Evolutionary conservation across 148 eudicot genomes (phyloP).

Genomic region (Mesembryanthemum crystallinum): DNA sequence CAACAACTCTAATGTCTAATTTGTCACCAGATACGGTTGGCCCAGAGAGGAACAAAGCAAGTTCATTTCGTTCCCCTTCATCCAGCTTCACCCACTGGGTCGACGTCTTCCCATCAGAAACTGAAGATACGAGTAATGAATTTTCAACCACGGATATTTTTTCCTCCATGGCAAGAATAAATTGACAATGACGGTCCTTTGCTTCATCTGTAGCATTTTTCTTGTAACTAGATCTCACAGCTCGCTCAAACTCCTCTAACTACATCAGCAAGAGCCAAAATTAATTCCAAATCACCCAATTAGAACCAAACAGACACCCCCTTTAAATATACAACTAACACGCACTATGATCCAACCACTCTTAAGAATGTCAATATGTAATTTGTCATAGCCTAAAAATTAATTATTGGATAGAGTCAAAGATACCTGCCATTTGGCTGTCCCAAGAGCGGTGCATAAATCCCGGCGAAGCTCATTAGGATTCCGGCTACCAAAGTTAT

Average conservation of each 20-base stretch:
- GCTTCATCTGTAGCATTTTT: slow-evolving; percentile 48
- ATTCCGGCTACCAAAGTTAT: slow-evolving; percentile 47
- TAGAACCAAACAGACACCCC: not conserved
- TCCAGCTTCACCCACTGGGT: slow-evolving; percentile 64
- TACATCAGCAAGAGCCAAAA: slow-evolving; percentile 27
- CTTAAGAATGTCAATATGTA: too few relatives aligned
- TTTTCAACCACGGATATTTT: slow-evolving; percentile 50
- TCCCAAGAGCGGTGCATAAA: slow-evolving; percentile 60
- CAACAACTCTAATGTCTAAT: slow-evolving; percentile 21
- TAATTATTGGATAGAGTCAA: not conserved
- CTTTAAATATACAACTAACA: too few relatives aligned
- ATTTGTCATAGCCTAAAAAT: not conserved
- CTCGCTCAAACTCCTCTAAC: slow-evolving; percentile 81
- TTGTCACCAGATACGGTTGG: slow-evolving; percentile 26
- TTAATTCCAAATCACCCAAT: slow-evolving; percentile 8
- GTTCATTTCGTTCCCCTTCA: slow-evolving; percentile 69
- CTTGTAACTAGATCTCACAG: slow-evolving; percentile 56
- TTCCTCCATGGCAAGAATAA: slow-evolving; percentile 56
- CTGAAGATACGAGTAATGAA: slow-evolving; percentile 41
- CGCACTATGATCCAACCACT: too few relatives aligned
- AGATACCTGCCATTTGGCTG: slow-evolving; percentile 87
- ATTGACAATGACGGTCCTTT: slow-evolving; percentile 56
- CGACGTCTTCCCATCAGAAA: slow-evolving; percentile 49
- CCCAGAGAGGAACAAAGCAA: slow-evolving; percentile 69
- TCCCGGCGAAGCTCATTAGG: slow-evolving; percentile 62